A percentile compares a stretch with the other conserved stretches of the same genome.
Conservation (phyloP, 306 rosid species). For the Vicia sativa region DNA sequence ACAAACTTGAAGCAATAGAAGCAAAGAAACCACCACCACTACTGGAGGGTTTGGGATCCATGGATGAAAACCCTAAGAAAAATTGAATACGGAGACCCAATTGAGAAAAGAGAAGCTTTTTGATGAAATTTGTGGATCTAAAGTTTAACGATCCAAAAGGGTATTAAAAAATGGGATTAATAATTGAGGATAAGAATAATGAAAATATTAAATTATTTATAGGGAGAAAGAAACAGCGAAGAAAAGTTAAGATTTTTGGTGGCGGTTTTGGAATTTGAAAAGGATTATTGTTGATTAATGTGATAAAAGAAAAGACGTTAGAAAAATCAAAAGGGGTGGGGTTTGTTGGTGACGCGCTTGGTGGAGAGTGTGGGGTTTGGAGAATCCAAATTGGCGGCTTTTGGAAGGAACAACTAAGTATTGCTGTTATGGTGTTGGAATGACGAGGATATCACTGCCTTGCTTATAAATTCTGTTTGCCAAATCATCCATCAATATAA, state of each 20-base stretch:
- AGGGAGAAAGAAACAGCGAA: conserved; percentile 36
- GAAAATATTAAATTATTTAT: background rate
- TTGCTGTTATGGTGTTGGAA: conserved; percentile 36
- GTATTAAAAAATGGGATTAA: conserved; percentile 26
- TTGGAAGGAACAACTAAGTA: conserved; percentile 10
- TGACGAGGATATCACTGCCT: conserved; percentile 33
- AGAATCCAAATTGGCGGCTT: conserved; percentile 46
- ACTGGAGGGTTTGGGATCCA: conserved; percentile 61
- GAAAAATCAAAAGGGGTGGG: background rate
- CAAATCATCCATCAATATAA: too few relatives aligned
- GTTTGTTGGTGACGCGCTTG: conserved; percentile 27
- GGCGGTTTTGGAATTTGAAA: conserved; percentile 63
- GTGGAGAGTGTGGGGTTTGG: background rate
- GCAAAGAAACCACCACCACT: conserved; percentile 62
- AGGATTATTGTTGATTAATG: background rate
- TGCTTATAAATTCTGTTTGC: background rate
- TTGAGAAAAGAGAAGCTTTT: conserved; percentile 31
- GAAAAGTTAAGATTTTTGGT: conserved; percentile 33
- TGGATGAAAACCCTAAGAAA: conserved; percentile 42
- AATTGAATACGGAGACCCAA: conserved; percentile 30
- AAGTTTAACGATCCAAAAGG: conserved; percentile 19
- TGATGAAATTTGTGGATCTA: conserved; percentile 35
- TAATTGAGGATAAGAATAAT: background rate
- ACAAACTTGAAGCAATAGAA: conserved; percentile 66
- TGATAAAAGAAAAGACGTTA: background rate